A percentile compares a stretch with the other conserved stretches of the same genome.
Conservation (phyloP, 2,329 filamentous ascomycete species). For the Aureobasidium musti region DNA sequence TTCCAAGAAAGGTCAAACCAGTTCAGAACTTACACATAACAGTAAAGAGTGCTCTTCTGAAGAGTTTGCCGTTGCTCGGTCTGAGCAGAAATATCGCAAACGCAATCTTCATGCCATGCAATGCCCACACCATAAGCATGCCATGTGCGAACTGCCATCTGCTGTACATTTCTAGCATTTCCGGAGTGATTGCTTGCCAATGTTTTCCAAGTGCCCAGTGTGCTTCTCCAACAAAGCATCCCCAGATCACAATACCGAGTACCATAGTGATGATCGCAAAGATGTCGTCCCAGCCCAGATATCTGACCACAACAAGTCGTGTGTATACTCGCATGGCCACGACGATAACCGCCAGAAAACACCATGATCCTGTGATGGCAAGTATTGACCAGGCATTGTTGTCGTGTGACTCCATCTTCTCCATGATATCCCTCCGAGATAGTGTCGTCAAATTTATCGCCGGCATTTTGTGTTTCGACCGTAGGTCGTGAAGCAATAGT, state of each 20-base stretch:
- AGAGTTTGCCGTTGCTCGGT: slow-evolving; percentile 45
- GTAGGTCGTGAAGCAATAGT: not conserved
- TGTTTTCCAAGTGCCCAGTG: slow-evolving; percentile 54
- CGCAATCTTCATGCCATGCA: slow-evolving; percentile 52
- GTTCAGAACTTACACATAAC: slow-evolving; percentile 46
- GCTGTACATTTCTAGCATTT: slow-evolving; percentile 43
- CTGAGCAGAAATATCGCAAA: slow-evolving; percentile 51
- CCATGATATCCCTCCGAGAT: slow-evolving; percentile 4
- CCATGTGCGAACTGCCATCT: slow-evolving; percentile 52
- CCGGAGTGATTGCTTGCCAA: slow-evolving; percentile 34
- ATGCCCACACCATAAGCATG: slow-evolving; percentile 51
- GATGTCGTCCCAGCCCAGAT: slow-evolving; percentile 54
- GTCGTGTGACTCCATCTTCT: slow-evolving; percentile 18
- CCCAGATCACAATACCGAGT: slow-evolving; percentile 39
- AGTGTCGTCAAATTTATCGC: not conserved
- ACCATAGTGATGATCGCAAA: slow-evolving; percentile 49
- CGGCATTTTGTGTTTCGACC: slow-evolving; percentile 16
- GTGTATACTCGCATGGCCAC: slow-evolving; percentile 39
- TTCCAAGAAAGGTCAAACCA: not conserved
- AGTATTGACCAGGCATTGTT: slow-evolving; percentile 31
- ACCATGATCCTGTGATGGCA: slow-evolving; percentile 31
- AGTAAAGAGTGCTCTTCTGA: slow-evolving; percentile 47
- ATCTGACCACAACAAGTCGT: slow-evolving; percentile 50
- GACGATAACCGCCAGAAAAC: slow-evolving; percentile 30
- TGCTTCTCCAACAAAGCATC: slow-evolving; percentile 50